A percentile compares a stretch with the other conserved stretches of the same genome.
Conservation (phyloP, 1,284 basidiomycete genomes). For the Leccinum subspadiceum region DNA sequence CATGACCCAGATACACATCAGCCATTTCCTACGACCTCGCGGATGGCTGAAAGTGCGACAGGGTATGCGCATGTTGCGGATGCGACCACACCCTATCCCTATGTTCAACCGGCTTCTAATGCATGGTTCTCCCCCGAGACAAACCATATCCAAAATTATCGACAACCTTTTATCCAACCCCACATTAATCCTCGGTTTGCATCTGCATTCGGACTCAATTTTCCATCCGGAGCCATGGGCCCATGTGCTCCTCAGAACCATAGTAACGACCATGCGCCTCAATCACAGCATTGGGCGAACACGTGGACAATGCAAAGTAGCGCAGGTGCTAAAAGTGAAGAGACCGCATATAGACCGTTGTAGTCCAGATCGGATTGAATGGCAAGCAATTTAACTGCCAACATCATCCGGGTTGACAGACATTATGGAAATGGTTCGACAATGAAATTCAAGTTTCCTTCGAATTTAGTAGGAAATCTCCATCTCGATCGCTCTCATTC, state of each 20-base stretch:
- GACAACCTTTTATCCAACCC: slow-evolving; percentile 60
- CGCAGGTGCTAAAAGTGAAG: slow-evolving; percentile 17
- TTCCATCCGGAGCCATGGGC: slow-evolving; percentile 19
- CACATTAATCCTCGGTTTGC: slow-evolving; percentile 79
- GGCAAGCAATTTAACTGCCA: slow-evolving; percentile 12
- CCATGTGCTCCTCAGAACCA: slow-evolving; percentile 18
- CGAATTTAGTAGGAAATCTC: background rate
- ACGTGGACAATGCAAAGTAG: slow-evolving; percentile 31
- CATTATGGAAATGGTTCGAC: background rate
- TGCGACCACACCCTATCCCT: slow-evolving; percentile 16
- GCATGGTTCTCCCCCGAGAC: slow-evolving; percentile 18
- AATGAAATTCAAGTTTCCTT: background rate
- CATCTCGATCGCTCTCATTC: background rate
- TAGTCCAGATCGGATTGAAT: slow-evolving; percentile 22
- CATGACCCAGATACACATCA: slow-evolving; percentile 34
- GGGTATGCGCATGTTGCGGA: slow-evolving; percentile 41
- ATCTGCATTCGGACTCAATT: slow-evolving; percentile 49
- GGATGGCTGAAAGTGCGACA: slow-evolving; percentile 46
- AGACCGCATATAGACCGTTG: slow-evolving; percentile 27
- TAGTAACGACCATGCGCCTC: slow-evolving; percentile 10
- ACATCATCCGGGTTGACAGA: slow-evolving; percentile 1
- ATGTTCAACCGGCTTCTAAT: slow-evolving; percentile 14
- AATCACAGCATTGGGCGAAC: slow-evolving; percentile 24
- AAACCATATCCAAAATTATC: slow-evolving; percentile 26
- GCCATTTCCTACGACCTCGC: slow-evolving; percentile 45